Evolutionary conservation across 495 filamentous ascomycete genomes (phyloP).

Genomic region (Aspergillus steynii): DNA sequence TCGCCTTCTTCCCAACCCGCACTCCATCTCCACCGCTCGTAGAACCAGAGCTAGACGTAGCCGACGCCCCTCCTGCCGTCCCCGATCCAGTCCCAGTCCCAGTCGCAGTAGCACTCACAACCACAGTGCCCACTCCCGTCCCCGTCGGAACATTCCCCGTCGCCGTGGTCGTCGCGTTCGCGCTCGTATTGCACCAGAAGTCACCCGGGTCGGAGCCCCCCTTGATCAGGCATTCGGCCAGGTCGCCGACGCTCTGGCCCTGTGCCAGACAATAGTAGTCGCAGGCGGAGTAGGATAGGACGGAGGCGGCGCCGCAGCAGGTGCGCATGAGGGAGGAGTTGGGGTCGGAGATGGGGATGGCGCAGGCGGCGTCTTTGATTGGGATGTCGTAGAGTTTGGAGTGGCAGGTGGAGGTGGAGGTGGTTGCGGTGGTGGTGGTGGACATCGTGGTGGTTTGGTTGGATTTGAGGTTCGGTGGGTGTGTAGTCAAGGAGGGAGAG

Average conservation of each 20-base stretch:
- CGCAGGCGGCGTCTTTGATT: constrained; percentile 39
- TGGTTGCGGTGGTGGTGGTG: constrained; percentile 25
- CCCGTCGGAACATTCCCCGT: constrained; percentile 26
- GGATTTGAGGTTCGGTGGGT: too few species aligned
- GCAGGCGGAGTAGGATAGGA: constrained; percentile 44
- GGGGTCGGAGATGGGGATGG: constrained; percentile 28
- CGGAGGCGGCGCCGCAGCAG: constrained; percentile 38
- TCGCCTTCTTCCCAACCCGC: too few species aligned
- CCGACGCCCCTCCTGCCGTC: too few species aligned
- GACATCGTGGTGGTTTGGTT: not conserved
- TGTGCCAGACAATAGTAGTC: constrained; percentile 44
- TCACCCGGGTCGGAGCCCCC: constrained; percentile 26
- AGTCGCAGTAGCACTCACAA: too few species aligned
- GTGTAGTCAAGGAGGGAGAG: too few species aligned
- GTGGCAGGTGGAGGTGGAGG: constrained; percentile 29
- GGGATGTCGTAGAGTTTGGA: constrained; percentile 38
- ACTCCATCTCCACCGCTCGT: too few species aligned
- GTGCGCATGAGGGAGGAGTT: constrained; percentile 37
- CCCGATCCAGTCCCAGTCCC: too few species aligned
- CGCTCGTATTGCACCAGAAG: constrained; percentile 39
- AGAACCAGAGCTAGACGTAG: too few species aligned
- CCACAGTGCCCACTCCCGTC: too few species aligned
- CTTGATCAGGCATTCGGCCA: constrained; percentile 39
- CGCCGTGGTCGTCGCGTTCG: constrained; percentile 32
- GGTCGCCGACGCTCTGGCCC: constrained; percentile 34